Evolutionary conservation across 805 yeast genomes (phyloP).

Genomic region (Suhomyces prunicola): DNA sequence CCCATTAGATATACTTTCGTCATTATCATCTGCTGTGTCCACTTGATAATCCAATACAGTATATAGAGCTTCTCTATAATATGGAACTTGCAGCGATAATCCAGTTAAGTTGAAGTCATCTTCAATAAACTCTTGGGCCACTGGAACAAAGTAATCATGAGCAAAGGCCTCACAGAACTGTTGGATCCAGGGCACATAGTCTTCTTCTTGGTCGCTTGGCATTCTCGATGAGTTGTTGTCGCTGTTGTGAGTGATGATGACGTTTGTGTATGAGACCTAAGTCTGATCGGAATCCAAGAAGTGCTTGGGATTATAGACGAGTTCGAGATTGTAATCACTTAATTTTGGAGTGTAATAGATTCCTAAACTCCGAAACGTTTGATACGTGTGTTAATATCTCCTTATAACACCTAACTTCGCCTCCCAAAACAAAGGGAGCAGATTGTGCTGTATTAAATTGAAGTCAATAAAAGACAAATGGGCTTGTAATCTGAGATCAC

Average conservation of each 20-base stretch:
- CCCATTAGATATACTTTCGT: slow-evolving; percentile 8
- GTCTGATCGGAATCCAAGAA: background rate
- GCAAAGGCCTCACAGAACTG: slow-evolving; percentile 76
- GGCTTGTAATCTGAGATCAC: background rate
- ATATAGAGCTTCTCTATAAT: slow-evolving; percentile 87
- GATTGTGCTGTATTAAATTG: background rate
- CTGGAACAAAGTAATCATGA: slow-evolving; percentile 89
- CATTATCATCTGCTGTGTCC: slow-evolving; percentile 39
- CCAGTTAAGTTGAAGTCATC: slow-evolving; percentile 97
- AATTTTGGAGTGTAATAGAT: background rate
- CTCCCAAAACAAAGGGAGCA: background rate
- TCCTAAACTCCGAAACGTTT: background rate
- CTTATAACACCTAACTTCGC: background rate
- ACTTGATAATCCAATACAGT: slow-evolving; percentile 82
- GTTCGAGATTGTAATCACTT: background rate
- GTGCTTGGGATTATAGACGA: background rate
- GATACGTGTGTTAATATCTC: background rate
- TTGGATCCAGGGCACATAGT: slow-evolving; percentile 76
- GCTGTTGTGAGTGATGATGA: background rate
- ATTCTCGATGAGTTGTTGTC: slow-evolving; percentile 13
- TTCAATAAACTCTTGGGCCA: slow-evolving; percentile 86
- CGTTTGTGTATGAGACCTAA: background rate
- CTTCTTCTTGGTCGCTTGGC: slow-evolving; percentile 49
- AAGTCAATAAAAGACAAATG: background rate
- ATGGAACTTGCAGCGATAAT: slow-evolving; percentile 77